phyloP scores from a whole-genome alignment of 345 rosid genomes.

The Viola odorata region DNA sequence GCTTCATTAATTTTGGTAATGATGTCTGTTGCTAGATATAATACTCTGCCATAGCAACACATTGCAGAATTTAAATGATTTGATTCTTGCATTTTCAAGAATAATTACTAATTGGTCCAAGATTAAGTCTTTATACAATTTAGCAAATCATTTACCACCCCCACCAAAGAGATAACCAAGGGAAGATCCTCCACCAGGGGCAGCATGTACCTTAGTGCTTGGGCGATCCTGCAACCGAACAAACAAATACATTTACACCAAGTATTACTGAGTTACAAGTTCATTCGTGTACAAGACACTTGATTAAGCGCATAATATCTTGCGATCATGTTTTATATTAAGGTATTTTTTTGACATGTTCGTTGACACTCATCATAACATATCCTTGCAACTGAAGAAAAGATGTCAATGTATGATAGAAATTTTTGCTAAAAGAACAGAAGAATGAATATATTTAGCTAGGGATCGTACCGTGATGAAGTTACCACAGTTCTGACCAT shows the following conservation, averaged over 20 bases:
- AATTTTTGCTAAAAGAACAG: not conserved
- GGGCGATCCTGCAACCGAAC: slow-evolving; percentile 16
- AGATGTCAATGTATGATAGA: not conserved
- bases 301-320: not conserved
- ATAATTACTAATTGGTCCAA: not conserved
- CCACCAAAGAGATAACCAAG: slow-evolving; percentile 19
- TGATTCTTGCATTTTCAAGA: not conserved
- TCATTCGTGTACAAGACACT: not conserved
- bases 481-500: slow-evolving; percentile 31
- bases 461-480: slow-evolving; percentile 25
- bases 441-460: not conserved
- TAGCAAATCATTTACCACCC: not conserved
- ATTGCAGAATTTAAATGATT: not conserved
- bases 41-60: not conserved
- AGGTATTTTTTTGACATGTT: not conserved
- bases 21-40: too few species aligned
- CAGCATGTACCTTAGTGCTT: slow-evolving; percentile 19
- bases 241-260: not conserved
- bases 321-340: not conserved
- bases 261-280: not conserved
- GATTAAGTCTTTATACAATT: not conserved
- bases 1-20: too few species aligned
- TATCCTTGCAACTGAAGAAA: not conserved
- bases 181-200: slow-evolving; percentile 21
- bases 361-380: not conserved